Evolutionary conservation across 495 filamentous ascomycete genomes (phyloP).

Genomic region (Parathielavia hyrcaniae): DNA sequence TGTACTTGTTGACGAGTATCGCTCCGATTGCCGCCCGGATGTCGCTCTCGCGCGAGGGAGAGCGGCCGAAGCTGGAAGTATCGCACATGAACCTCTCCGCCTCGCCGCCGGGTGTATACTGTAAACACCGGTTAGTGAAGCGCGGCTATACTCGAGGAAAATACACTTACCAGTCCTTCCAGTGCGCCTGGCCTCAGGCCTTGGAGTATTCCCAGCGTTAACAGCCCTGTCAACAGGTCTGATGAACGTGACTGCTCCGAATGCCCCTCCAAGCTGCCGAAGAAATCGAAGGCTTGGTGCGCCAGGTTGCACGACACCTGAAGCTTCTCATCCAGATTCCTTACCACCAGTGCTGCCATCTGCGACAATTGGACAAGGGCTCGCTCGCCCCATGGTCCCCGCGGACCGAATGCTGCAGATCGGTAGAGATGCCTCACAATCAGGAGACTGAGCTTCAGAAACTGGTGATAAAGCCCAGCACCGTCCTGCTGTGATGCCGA

Average conservation of each 20-base stretch:
- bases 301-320: slow-evolving; percentile 28
- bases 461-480: slow-evolving; percentile 26
- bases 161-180: slow-evolving; percentile 31
- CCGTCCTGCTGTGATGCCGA: slow-evolving; percentile 13
- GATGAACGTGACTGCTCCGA: background rate
- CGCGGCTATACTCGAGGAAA: background rate
- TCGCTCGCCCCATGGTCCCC: slow-evolving; percentile 22
- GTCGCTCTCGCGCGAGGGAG: slow-evolving; percentile 15
- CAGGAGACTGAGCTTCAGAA: slow-evolving; percentile 25
- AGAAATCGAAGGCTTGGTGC: slow-evolving; percentile 33
- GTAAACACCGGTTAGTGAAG: slow-evolving; percentile 13
- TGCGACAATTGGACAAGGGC: slow-evolving; percentile 26
- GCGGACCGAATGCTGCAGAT: slow-evolving; percentile 11
- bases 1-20: slow-evolving; percentile 37
- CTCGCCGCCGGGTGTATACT: slow-evolving; percentile 27
- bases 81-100: slow-evolving; percentile 28
- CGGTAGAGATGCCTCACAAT: slow-evolving; percentile 24
- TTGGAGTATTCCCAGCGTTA: slow-evolving; percentile 42
- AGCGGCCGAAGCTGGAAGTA: slow-evolving; percentile 11
- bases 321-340: slow-evolving; percentile 23
- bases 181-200: slow-evolving; percentile 40
- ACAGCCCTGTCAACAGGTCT: slow-evolving; percentile 10
- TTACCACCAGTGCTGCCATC: slow-evolving; percentile 30
- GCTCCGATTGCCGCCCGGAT: slow-evolving; percentile 28
- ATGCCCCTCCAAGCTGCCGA: slow-evolving; percentile 12